phyloP scores from a whole-genome alignment of 1,139 yeast genomes.

The Kluyveromyces sp. region DNA sequence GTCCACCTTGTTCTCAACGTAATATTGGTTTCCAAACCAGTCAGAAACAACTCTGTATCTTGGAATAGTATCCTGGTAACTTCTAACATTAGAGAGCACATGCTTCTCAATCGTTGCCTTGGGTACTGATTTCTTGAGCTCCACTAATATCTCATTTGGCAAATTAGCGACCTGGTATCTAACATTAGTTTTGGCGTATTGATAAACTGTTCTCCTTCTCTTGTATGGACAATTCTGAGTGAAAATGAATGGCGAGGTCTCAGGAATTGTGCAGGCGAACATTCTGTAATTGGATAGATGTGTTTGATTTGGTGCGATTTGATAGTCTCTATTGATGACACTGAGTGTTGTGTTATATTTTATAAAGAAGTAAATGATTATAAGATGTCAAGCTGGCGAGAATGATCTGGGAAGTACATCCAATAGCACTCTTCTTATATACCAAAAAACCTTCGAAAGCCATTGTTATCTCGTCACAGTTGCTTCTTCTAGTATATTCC shows the following conservation, averaged over 20 bases:
- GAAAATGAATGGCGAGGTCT: constrained; percentile 19
- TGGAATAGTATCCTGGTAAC: constrained; percentile 11
- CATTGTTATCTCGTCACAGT: neutral
- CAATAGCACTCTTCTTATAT: neutral
- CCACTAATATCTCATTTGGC: constrained; percentile 12
- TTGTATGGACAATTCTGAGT: constrained; percentile 9
- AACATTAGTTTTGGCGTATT: constrained; percentile 2
- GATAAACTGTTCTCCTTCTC: constrained; percentile 1
- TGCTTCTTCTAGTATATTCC: constrained; percentile 1
- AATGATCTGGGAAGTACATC: neutral
- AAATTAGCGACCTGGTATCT: constrained; percentile 13
- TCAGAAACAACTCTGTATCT: constrained; percentile 20
- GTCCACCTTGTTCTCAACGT: constrained; percentile 17
- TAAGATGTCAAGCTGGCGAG: no score
- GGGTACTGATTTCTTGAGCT: constrained; percentile 17
- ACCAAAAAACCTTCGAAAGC: neutral
- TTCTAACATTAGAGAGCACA: constrained; percentile 1
- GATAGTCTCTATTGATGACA: neutral
- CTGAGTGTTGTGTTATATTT: no score
- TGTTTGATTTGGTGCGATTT: neutral
- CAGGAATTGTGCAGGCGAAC: constrained; percentile 13
- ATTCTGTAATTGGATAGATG: constrained; percentile 4
- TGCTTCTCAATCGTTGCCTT: constrained; percentile 9
- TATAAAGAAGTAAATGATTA: no score
- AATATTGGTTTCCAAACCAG: constrained; percentile 24